Percentiles rank a stretch among this genome's conserved stretches.
Conservation (phyloP, 2,329 filamentous ascomycete species). For the Cladosporium sp. region DNA sequence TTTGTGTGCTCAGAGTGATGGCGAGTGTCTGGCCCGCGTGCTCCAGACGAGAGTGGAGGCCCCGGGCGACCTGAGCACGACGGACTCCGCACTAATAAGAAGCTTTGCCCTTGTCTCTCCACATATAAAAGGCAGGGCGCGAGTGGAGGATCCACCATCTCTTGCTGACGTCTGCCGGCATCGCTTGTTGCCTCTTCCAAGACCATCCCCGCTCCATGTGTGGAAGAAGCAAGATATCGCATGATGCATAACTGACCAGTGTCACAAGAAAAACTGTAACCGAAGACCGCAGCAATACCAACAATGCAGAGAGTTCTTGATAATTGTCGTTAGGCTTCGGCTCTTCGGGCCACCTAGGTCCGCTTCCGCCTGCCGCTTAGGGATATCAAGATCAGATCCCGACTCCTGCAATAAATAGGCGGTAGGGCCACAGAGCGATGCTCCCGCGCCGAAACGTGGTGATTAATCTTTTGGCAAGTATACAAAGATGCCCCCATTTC, state of each 20-base stretch:
- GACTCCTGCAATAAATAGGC: not conserved
- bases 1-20: conserved; percentile 7
- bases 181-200: conserved; percentile 8
- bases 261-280: not conserved
- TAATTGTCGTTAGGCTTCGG: not conserved
- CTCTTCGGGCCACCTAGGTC: not conserved
- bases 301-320: not conserved
- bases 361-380: not conserved
- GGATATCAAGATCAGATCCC: not conserved
- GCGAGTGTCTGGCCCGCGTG: conserved; percentile 15
- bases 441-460: not conserved
- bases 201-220: not conserved
- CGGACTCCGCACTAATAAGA: conserved; percentile 15
- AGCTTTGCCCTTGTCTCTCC: conserved; percentile 17
- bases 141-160: not conserved
- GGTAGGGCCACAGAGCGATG: not conserved
- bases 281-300: not conserved
- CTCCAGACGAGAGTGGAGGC: conserved; percentile 4
- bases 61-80: not conserved
- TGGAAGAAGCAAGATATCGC: not conserved
- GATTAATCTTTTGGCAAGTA: not conserved
- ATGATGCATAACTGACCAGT: not conserved
- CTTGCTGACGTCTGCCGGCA: not conserved
- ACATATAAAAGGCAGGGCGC: conserved; percentile 4
- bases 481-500: too few species aligned